Conservation (phyloP, 2,329 filamentous ascomycete genomes). For the Pezicula carpinea region DNA sequence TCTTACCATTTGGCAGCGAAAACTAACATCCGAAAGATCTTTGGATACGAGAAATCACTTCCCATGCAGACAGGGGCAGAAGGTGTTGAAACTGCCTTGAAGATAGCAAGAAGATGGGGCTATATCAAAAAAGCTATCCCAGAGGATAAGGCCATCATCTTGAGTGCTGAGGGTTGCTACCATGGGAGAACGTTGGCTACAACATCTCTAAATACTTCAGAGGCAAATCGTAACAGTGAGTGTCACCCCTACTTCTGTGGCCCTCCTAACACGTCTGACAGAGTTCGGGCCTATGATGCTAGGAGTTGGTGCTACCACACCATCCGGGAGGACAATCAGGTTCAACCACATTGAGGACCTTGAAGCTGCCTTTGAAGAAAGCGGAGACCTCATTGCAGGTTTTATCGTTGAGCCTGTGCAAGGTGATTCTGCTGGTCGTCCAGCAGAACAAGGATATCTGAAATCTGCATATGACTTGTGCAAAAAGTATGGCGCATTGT, state of each 20-base stretch:
- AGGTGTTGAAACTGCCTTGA: constrained; percentile 90
- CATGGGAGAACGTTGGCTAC: not conserved
- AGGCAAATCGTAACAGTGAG: not conserved
- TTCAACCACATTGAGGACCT: not conserved
- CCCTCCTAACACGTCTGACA: not conserved
- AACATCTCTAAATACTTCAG: not conserved
- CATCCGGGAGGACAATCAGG: not conserved
- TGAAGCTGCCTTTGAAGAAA: not conserved
- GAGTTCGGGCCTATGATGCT: not conserved
- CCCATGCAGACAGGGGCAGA: constrained; percentile 97
- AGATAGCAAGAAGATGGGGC: constrained; percentile 91
- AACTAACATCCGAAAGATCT: constrained; percentile 29
- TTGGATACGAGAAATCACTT: constrained; percentile 92
- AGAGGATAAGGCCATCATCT: not conserved
- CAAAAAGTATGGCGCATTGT: not conserved
- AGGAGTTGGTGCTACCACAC: not conserved
- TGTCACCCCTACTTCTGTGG: not conserved
- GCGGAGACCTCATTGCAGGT: not conserved
- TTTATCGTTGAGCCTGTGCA: not conserved
- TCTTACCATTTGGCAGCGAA: not conserved
- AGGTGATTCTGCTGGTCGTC: not conserved
- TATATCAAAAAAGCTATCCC: constrained; percentile 77
- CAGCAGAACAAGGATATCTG: not conserved
- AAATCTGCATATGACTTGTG: not conserved
- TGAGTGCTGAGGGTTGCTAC: not conserved